Evolutionary conservation across 352 stramenopile species (phyloP), one percentile per base, ranked within the genome.

Genomic region (Globisporangium takayamanum): DNA sequence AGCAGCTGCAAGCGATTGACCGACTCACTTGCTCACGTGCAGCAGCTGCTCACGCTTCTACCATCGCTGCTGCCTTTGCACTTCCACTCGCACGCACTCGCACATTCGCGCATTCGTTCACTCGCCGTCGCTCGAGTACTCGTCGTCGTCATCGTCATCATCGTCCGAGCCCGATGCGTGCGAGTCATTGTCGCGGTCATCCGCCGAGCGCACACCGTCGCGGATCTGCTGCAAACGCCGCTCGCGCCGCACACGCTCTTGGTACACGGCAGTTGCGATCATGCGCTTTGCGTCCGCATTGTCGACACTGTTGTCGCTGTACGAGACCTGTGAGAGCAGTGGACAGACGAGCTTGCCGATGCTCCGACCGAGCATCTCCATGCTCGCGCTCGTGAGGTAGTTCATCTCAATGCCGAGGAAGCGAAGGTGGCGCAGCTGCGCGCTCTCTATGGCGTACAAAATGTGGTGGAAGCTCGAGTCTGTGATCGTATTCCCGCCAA

Each of bases 381-480:
- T 91, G 66, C 85, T 89, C n/a, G 67, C 77, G 46, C 74, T 68
- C 44, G 77, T 88, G 44, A 94, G 53, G 65, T 92, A 94, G 68
- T 94, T 92, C 71, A 89, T 88, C 69, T 94, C 84, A 28, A 94
- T 84, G 14, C 84, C 84, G 48, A 94, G 60, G 59, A 92, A 94
- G 15, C 76, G 76, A 51, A 94, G 65, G 12, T 78, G 56, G 18
- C 56, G 57, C 57, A 94, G 54, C 57, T 88, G 66, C 16, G 73
- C 57, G 48, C 84, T 92, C 69, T 94, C 84, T 72, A 94, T 91
- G 18, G 84, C 81, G 47, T 84, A 88, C 48, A 94, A 56, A 37
- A 94, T 65, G 61, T 94, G 81, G 50, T 90, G 78, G 48, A 94
- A 89, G 63, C 84, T 89, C 50, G 81, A 92, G 63, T 94, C 84